These are phyloP conservation scores for Calonectria multiphialidica DNA, from an alignment of 2,329 filamentous ascomycete species.

Conservation along the genomic window DNA sequence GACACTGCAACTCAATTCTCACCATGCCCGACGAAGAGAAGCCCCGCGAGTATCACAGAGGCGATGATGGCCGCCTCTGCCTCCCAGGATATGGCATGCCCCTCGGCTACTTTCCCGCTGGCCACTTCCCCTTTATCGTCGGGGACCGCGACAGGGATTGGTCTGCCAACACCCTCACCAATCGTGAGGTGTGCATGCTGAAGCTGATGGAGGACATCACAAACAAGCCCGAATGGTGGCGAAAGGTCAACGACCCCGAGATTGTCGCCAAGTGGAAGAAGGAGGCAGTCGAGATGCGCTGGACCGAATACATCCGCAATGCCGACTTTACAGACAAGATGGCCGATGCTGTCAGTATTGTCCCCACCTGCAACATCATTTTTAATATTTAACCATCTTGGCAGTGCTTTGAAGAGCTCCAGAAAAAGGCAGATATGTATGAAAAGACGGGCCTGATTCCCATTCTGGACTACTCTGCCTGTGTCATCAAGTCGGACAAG, in stretches of 20 bases:
- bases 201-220: slow-evolving; percentile 48
- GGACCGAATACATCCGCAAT: slow-evolving; percentile 35
- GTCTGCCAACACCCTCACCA: slow-evolving; percentile 42
- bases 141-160: slow-evolving; percentile 23
- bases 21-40: slow-evolving; percentile 9
- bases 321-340: slow-evolving; percentile 46
- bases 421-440: slow-evolving; percentile 48
- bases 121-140: slow-evolving; percentile 39
- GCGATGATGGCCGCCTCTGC: neutral
- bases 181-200: slow-evolving; percentile 50
- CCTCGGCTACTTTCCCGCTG: slow-evolving; percentile 20
- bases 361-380: neutral
- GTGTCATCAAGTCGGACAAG: slow-evolving; percentile 52
- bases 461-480: slow-evolving; percentile 47
- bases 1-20: neutral
- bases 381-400: neutral
- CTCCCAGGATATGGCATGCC: slow-evolving; percentile 46
- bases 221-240: slow-evolving; percentile 52
- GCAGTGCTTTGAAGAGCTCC: slow-evolving; percentile 50
- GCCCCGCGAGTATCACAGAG: neutral
- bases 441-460: slow-evolving; percentile 49
- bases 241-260: slow-evolving; percentile 43
- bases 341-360: slow-evolving; percentile 44
- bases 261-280: slow-evolving; percentile 45
- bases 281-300: slow-evolving; percentile 46